A percentile compares a stretch with the other conserved stretches of the same genome.
Evolutionary conservation across 768 basidiomycete species (phyloP).

Genomic region (Kwoniella heveanensis): DNA sequence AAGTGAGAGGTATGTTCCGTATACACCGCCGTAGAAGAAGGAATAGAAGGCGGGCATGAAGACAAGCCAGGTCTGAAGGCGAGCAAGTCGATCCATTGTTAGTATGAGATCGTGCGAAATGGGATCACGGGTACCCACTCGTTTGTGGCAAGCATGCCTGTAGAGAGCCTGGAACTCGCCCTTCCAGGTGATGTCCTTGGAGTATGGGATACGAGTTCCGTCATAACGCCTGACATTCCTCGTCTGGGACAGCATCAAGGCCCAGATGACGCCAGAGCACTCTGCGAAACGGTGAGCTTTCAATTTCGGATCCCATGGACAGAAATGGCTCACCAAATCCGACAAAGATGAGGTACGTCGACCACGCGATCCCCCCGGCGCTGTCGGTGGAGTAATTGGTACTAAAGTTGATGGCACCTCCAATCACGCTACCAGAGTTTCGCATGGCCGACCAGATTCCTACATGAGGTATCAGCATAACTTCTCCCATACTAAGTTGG

Average conservation of each 20-base stretch:
- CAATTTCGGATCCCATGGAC: background rate
- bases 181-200: slow-evolving; percentile 19
- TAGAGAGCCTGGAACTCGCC: slow-evolving; percentile 22
- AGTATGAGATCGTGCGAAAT: too few relatives aligned
- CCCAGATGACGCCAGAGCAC: slow-evolving; percentile 15
- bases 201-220: slow-evolving; percentile 17
- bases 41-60: slow-evolving; percentile 26
- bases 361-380: slow-evolving; percentile 23
- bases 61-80: slow-evolving; percentile 21
- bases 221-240: slow-evolving; percentile 24
- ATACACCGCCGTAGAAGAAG: slow-evolving; percentile 30
- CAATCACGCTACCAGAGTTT: slow-evolving; percentile 15
- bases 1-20: slow-evolving; percentile 25
- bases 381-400: slow-evolving; percentile 9
- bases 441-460: slow-evolving; percentile 28
- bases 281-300: slow-evolving; percentile 4
- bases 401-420: slow-evolving; percentile 22
- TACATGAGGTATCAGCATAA: background rate
- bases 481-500: background rate
- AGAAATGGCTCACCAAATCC: slow-evolving; percentile 12
- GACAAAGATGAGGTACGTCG: slow-evolving; percentile 31
- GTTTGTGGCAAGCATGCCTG: slow-evolving; percentile 19
- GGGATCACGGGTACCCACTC: slow-evolving; percentile 8
- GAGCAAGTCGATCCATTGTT: background rate
- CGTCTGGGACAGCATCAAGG: slow-evolving; percentile 17